These are phyloP conservation scores for Plasmodium gaboni DNA, from an alignment of 169 alveolate genomes.

Conservation along the genomic window DNA sequence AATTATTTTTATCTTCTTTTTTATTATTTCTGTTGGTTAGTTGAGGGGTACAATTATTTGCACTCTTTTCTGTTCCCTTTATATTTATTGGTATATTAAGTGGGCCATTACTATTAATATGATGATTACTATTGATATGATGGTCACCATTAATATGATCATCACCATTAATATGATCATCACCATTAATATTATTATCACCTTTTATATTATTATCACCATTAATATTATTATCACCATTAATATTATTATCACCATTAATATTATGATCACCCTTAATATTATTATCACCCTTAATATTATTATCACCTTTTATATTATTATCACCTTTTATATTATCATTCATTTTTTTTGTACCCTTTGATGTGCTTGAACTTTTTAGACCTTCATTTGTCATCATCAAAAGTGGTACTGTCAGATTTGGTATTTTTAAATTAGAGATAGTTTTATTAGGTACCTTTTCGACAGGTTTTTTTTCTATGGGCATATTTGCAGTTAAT, in stretches of 20 bases:
- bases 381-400: too few species aligned
- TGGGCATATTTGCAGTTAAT: background rate
- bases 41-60: too few species aligned
- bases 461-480: too few species aligned
- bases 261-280: background rate
- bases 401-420: too few species aligned
- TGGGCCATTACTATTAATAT: background rate
- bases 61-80: too few species aligned
- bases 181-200: background rate
- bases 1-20: background rate
- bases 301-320: background rate
- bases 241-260: background rate
- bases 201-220: background rate
- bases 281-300: background rate
- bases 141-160: background rate
- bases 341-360: background rate
- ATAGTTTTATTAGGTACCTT: too few species aligned
- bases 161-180: background rate
- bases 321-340: background rate
- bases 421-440: too few species aligned
- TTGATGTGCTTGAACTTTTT: too few species aligned
- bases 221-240: background rate
- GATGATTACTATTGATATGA: background rate
- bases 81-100: too few species aligned
- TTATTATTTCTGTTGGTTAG: too few species aligned